phyloP scores from a whole-genome alignment of 2,329 filamentous ascomycete species.

The Aureobasidium vineae region DNA sequence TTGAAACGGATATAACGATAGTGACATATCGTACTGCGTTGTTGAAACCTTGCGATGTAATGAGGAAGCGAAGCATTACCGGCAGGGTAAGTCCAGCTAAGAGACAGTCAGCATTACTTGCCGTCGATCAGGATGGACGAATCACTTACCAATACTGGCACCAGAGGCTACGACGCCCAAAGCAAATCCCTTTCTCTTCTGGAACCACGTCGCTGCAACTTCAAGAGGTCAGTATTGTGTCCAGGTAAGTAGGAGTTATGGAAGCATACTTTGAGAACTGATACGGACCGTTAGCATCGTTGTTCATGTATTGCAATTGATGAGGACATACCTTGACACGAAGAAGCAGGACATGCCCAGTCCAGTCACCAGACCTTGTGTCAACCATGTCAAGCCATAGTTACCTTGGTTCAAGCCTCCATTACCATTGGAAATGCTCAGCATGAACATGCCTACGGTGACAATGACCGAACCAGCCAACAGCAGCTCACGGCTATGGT shows the following conservation, averaged over 20 bases:
- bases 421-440: constrained; percentile 45
- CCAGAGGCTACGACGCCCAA: constrained; percentile 53
- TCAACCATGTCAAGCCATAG: constrained; percentile 48
- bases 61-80: constrained; percentile 48
- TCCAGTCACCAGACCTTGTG: constrained; percentile 49
- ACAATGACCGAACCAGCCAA: constrained; percentile 45
- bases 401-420: constrained; percentile 40
- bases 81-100: constrained; percentile 44
- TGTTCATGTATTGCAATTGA: too few relatives aligned
- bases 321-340: constrained; percentile 39
- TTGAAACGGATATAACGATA: constrained; percentile 43
- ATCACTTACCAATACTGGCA: constrained; percentile 44
- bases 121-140: background rate
- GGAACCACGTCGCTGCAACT: constrained; percentile 54
- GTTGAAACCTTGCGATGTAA: constrained; percentile 47
- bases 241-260: background rate
- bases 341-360: constrained; percentile 55
- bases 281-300: background rate
- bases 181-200: constrained; percentile 47
- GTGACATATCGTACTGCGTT: constrained; percentile 46
- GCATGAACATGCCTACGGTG: constrained; percentile 47
- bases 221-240: constrained; percentile 17
- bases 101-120: background rate
- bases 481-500: constrained; percentile 44
- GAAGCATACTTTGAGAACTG: constrained; percentile 49